These are phyloP conservation scores for Closterium sp. DNA, from an alignment of 139 green algal genomes.

Conservation along the genomic window DNA sequence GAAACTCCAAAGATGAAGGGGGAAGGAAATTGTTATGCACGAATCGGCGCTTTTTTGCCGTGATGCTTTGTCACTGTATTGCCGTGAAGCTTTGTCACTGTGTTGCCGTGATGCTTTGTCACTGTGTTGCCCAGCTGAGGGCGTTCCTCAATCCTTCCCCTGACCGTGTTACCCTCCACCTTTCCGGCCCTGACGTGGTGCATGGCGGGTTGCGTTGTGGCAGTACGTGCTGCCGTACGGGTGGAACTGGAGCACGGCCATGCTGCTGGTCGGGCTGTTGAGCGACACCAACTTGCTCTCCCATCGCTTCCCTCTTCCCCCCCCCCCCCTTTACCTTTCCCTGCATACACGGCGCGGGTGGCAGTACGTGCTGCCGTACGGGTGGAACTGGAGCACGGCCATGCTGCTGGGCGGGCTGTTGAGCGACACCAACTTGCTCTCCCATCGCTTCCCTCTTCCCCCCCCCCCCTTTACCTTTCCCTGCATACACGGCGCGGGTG, in stretches of 20 bases:
- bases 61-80: neutral
- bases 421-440: constrained; percentile 53
- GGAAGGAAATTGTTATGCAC: neutral
- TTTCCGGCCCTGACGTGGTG: neutral
- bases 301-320: no score
- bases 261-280: no score
- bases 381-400: constrained; percentile 18
- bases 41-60: no score
- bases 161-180: neutral
- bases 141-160: neutral
- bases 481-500: neutral
- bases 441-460: no score
- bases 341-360: neutral
- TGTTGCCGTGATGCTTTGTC: neutral
- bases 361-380: constrained; percentile 42
- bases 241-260: no score
- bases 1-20: neutral
- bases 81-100: neutral
- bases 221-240: no score
- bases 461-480: no score
- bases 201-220: neutral
- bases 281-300: no score
- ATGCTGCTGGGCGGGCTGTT: constrained; percentile 64
- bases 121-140: neutral
- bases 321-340: no score